Base-by-base conservation (phyloP, 805 yeast species). In the Saturnispora gosingensis region DNA sequence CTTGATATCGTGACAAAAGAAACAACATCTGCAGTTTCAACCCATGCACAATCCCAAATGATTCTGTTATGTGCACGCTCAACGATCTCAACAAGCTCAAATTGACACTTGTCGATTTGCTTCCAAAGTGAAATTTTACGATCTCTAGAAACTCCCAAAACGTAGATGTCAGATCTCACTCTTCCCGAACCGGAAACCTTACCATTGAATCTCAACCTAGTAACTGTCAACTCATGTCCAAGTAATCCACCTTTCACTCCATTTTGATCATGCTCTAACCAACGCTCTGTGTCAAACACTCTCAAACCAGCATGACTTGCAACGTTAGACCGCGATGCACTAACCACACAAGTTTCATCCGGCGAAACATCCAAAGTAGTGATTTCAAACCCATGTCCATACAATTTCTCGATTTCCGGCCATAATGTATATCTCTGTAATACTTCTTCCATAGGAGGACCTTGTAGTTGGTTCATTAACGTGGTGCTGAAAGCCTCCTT, bases 321-420 rank as follows among this genome's bases (percentile, higher is more conserved):
- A 7, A 81, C 78, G 65, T 91, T 91, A 3, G 98, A 89, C 54
- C 83, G 78, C 71, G 97, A 91, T n/a, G 97, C 86, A 8, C 95
- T 81, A 2, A 97, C 97, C 43, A 93, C 74, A 25, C 84, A 64
- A 36, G 69, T 64, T 13, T 80, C 76, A 59, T 77, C 81, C 4
- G 83, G 80, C 8, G 88, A 79, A 1, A 82, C 76, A 49, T 86
- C 95, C 39, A 89, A 75, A 44, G 91, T 77, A 0, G 88, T 80
- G 38, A 90, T 81, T 65, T 95, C 99, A 67, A 88, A 95, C 8
- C 99, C 99, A 66, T 93, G 99, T 0, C 99, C 99, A 62, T 93
- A 93, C 43, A 93, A 68, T 65, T 93, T 93, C 61, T 93, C 99
- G 51, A 84, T 71, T 63, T 93, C 99, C 0, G 99, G 99, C 84